These are phyloP conservation scores for Zopfia rhizophila DNA, from an alignment of 2,329 filamentous ascomycete genomes.

Conservation along the genomic window DNA sequence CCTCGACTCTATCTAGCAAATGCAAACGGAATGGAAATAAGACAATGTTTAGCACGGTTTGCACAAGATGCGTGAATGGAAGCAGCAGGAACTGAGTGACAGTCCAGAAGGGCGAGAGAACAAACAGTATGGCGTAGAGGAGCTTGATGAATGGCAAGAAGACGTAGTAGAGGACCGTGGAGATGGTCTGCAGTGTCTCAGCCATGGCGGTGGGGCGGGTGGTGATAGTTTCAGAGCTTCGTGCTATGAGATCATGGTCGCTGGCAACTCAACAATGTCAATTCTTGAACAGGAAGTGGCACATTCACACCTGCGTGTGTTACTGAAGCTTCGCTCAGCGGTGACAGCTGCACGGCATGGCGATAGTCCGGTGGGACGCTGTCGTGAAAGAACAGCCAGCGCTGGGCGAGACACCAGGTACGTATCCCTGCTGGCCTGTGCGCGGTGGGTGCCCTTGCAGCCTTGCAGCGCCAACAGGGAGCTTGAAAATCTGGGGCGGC, in stretches of 20 bases:
- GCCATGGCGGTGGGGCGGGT: conserved; percentile 36
- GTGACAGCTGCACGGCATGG: too few relatives aligned
- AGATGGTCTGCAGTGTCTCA: conserved; percentile 38
- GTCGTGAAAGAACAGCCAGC: too few relatives aligned
- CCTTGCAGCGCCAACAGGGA: conserved; percentile 5
- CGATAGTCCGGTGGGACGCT: too few relatives aligned
- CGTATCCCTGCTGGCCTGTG: conserved; percentile 24
- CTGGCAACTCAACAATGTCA: too few relatives aligned
- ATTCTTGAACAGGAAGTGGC: too few relatives aligned
- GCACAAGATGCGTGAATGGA: conserved; percentile 61
- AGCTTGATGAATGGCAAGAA: conserved; percentile 53
- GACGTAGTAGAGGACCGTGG: conserved; percentile 48
- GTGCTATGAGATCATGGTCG: too few relatives aligned
- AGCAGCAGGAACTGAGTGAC: conserved; percentile 61
- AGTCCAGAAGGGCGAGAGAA: conserved; percentile 60
- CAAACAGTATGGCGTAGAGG: conserved; percentile 49
- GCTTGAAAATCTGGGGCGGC: conserved; percentile 11
- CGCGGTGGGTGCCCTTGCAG: conserved; percentile 1
- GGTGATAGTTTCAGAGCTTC: too few relatives aligned
- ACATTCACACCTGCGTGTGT: too few relatives aligned
- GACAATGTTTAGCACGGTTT: conserved; percentile 52
- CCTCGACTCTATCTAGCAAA: conserved; percentile 66
- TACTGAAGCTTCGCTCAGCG: too few relatives aligned
- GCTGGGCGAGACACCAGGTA: neutral
- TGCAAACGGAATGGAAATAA: conserved; percentile 59